Base-by-base conservation (phyloP, 768 basidiomycete species). In the Chalciporus chontae region DNA sequence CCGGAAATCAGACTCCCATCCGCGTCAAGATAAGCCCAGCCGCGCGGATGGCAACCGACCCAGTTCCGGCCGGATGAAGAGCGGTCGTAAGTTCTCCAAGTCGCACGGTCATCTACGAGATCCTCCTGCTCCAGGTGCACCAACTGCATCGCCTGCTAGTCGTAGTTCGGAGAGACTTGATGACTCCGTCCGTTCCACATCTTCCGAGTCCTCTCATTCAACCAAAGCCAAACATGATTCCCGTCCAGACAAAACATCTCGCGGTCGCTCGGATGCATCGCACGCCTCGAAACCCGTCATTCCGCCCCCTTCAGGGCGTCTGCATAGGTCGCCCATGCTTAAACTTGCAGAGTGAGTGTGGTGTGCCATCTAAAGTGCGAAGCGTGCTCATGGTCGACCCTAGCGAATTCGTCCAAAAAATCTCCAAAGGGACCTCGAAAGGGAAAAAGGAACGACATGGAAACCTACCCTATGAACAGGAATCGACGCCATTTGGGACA, bases 401-500 rank as follows among this genome's bases (percentile, higher is more conserved):
- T 29, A 68, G 66, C 21, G 66, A 59, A n/a, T 62, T 69, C 27
- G 36, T 68, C 9, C 64, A 59, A 13, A 68, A 50, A 26, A 34
- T 68, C 39, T 60, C 66, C 10, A 64, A 47, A 36, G 66, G 48
- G 11, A 31, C 51, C 2, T 41, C 51, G 0, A 52, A 34, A 41
- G 51, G 23, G 2, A 39, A 40, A 40, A 54, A 47, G 23, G 58
- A 44, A 18, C 45, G 47, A 6, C 38, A 27, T 2, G 26, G 21
- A 18, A 21, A 52, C 36, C 43, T 46, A 0, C 43, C 55, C 41
- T 38, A 50, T 17, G 55, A 58, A 34, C 41, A 56, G 40, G 54
- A 64, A 24, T 47, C 54, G 37, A 54, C 41, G 9, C 43, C 57
- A 2, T 74, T 68, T 47, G 65, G 63, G 6, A 69, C 74, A 29